These are phyloP conservation scores for Sherardia arvensis DNA, from an alignment of 257 asterid species.

Conservation along the genomic window DNA sequence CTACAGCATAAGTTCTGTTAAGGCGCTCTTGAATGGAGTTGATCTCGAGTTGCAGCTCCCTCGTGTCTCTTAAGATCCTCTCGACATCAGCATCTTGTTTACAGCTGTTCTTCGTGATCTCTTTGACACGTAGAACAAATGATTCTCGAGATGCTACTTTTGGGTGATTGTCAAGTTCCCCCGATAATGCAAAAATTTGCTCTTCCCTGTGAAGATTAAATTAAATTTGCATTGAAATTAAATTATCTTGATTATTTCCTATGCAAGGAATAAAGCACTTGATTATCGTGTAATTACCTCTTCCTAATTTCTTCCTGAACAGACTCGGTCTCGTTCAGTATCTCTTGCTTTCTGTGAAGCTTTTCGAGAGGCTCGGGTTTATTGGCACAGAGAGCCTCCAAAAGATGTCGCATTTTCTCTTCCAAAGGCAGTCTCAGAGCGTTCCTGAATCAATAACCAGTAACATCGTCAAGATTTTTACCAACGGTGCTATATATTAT, in stretches of 20 bases:
- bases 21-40: slow-evolving; percentile 76
- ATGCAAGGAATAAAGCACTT: slow-evolving; percentile 7
- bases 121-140: slow-evolving; percentile 53
- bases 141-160: slow-evolving; percentile 44
- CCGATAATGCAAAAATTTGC: slow-evolving; percentile 35
- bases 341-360: slow-evolving; percentile 29
- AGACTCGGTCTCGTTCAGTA: slow-evolving; percentile 34
- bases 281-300: slow-evolving; percentile 31
- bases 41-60: slow-evolving; percentile 85
- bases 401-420: slow-evolving; percentile 38
- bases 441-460: slow-evolving; percentile 37
- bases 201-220: slow-evolving; percentile 38
- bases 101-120: slow-evolving; percentile 76
- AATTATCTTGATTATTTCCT: neutral
- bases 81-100: slow-evolving; percentile 71
- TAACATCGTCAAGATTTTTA: neutral
- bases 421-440: slow-evolving; percentile 28
- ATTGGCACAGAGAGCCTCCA: slow-evolving; percentile 25
- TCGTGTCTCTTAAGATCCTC: slow-evolving; percentile 57
- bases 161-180: slow-evolving; percentile 50
- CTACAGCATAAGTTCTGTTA: slow-evolving; percentile 56
- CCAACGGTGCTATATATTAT: neutral
- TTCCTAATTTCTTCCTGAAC: slow-evolving; percentile 33
- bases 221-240: neutral
- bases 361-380: slow-evolving; percentile 41